Evolutionary conservation across 345 rosid species (phyloP).

Genomic region (Mangifera indica): DNA sequence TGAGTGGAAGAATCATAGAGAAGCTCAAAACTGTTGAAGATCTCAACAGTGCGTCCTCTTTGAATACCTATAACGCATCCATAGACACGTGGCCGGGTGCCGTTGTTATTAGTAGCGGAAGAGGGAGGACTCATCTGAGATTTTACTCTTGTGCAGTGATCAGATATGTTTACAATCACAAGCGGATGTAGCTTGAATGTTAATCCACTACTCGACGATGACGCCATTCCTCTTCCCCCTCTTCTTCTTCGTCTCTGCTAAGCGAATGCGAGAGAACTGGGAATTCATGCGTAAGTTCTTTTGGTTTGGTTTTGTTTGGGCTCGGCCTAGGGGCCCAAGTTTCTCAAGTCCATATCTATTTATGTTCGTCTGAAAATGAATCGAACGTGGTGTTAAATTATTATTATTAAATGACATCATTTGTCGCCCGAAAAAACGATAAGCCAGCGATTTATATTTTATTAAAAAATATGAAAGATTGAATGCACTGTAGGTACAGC

Average conservation of each 20-base stretch:
- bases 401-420: neutral
- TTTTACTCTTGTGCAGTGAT: conserved; percentile 88
- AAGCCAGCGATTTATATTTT: neutral
- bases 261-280: neutral
- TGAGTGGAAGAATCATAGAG: conserved; percentile 61
- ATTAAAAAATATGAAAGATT: neutral
- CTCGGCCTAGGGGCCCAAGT: neutral
- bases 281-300: neutral
- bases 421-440: conserved; percentile 10
- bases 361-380: neutral
- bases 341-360: neutral
- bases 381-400: neutral
- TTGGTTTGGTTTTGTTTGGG: neutral
- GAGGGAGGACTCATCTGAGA: conserved; percentile 67
- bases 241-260: neutral
- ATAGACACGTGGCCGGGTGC: conserved; percentile 64
- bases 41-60: conserved; percentile 91
- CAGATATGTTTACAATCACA: conserved; percentile 88
- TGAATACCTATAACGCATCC: conserved; percentile 94
- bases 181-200: conserved; percentile 97
- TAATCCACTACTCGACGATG: conserved; percentile 90
- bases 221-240: conserved; percentile 53
- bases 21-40: conserved; percentile 97
- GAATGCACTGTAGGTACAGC: conserved; percentile 16
- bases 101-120: conserved; percentile 20